Conservation (phyloP, 495 filamentous ascomycete species). For the Ascodesmis nigricans region DNA sequence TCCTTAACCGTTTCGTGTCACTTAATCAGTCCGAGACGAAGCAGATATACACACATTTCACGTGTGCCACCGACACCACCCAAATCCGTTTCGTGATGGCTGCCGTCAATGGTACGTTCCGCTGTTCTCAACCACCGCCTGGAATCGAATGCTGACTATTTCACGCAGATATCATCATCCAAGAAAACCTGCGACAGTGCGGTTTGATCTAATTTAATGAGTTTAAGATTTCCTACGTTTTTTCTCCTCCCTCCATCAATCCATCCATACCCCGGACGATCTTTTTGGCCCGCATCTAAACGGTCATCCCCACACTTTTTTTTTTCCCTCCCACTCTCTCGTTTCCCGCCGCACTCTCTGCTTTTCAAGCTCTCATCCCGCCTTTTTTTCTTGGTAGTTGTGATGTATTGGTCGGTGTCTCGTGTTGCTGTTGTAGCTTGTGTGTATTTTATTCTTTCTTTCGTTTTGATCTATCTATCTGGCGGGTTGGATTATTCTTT, state of each 20-base stretch:
- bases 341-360: constrained; percentile 4
- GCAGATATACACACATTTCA: constrained; percentile 99
- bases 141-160: constrained; percentile 19
- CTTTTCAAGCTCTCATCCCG: constrained; percentile 6
- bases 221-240: constrained; percentile 5
- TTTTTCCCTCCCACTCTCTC: constrained; percentile 1
- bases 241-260: constrained; percentile 8
- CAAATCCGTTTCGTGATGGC: constrained; percentile 99
- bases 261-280: too few species aligned
- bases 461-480: background rate
- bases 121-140: background rate
- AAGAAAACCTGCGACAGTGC: constrained; percentile 95
- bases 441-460: background rate
- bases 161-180: constrained; percentile 84
- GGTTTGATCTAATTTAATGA: constrained; percentile 59
- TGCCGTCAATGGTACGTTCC: constrained; percentile 76
- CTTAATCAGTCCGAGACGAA: constrained; percentile 97
- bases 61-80: constrained; percentile 90
- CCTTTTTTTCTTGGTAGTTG: constrained; percentile 5
- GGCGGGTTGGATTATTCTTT: constrained; percentile 3
- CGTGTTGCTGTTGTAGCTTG: background rate
- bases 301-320: too few species aligned
- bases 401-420: constrained; percentile 1
- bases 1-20: constrained; percentile 88
- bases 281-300: too few species aligned